Percentiles rank a stretch among this genome's conserved stretches.
Conservation (phyloP, 768 basidiomycete genomes). For the Leccinum boreale region DNA sequence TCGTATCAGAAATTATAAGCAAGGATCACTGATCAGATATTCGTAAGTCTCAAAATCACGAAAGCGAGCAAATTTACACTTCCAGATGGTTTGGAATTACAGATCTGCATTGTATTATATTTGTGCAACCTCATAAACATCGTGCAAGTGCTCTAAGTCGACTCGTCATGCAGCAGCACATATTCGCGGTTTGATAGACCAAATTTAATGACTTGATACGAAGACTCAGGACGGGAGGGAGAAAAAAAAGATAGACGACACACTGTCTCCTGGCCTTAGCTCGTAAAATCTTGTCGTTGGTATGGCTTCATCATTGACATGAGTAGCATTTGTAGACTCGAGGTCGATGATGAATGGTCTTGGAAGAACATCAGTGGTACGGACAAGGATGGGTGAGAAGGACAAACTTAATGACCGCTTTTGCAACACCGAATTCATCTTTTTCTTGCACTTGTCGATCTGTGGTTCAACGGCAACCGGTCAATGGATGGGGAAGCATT, state of each 20-base stretch:
- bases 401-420: conserved; percentile 80
- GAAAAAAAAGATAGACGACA: conserved; percentile 19
- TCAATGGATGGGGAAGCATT: conserved; percentile 2
- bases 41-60: background rate
- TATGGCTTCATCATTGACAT: conserved; percentile 83
- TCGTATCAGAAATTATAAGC: background rate
- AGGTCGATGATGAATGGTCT: conserved; percentile 98
- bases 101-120: background rate
- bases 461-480: conserved; percentile 25
- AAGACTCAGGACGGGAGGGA: conserved; percentile 8
- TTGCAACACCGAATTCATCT: conserved; percentile 81
- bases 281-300: conserved; percentile 88
- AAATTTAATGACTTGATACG: conserved; percentile 72
- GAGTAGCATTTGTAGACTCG: conserved; percentile 96
- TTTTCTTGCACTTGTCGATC: conserved; percentile 83
- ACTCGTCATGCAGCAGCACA: conserved; percentile 81
- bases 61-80: background rate
- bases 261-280: conserved; percentile 75
- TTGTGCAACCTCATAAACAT: background rate
- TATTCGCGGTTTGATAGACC: conserved; percentile 80
- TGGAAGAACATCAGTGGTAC: conserved; percentile 4
- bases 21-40: background rate
- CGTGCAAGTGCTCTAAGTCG: conserved; percentile 32
- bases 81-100: background rate
- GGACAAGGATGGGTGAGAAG: background rate